Evolutionary conservation across 2,329 filamentous ascomycete genomes (phyloP).

Genomic region (Pyricularia grisea): DNA sequence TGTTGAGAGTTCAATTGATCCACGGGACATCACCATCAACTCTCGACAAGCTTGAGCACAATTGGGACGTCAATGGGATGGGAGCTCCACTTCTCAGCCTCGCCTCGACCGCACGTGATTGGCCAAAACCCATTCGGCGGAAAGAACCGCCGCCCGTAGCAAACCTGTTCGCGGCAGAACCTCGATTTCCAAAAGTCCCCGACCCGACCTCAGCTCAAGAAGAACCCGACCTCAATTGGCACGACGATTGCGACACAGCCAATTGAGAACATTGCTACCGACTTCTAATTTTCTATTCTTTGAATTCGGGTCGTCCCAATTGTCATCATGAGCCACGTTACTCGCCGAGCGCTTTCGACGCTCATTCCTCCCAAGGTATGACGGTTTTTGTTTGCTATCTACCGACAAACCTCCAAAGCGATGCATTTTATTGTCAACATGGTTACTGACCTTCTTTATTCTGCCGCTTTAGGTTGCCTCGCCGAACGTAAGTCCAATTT

Average conservation of each 20-base stretch:
- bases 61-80: not conserved
- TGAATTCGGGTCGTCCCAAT: conserved; percentile 17
- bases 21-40: not conserved
- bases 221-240: conserved; percentile 5
- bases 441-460: not conserved
- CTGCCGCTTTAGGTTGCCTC: conserved; percentile 58
- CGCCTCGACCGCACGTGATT: conserved; percentile 11
- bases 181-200: not conserved
- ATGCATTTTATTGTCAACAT: not conserved
- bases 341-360: conserved; percentile 88
- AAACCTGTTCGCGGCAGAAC: conserved; percentile 15
- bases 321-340: conserved; percentile 82
- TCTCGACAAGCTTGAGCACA: conserved; percentile 1
- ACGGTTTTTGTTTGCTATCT: conserved; percentile 7
- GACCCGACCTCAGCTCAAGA: conserved; percentile 4
- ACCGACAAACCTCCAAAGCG: not conserved
- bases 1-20: conserved; percentile 3
- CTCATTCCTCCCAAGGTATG: conserved; percentile 97
- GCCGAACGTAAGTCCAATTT: conserved; percentile 58
- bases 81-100: not conserved
- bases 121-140: conserved; percentile 11
- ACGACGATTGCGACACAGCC: conserved; percentile 3
- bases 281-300: conserved; percentile 7
- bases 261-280: conserved; percentile 11
- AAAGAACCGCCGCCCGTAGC: conserved; percentile 21